These are phyloP conservation scores for Ilex aquifolium DNA, from an alignment of 257 asterid genomes.

Conservation along the genomic window DNA sequence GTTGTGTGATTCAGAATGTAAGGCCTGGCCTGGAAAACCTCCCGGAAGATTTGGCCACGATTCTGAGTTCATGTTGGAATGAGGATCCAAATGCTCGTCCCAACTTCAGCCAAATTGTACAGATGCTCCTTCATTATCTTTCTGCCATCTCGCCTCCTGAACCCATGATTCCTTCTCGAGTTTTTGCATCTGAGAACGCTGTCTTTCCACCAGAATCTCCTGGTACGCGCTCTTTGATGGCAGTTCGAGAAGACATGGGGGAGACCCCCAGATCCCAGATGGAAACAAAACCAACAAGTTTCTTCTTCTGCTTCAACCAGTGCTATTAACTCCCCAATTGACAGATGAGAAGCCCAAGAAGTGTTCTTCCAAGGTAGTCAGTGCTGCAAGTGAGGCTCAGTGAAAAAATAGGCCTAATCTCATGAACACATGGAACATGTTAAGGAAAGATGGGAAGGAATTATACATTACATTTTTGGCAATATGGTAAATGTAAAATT, in stretches of 20 bases:
- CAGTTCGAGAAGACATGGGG: constrained; percentile 48
- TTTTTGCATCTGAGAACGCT: constrained; percentile 53
- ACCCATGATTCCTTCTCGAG: constrained; percentile 47
- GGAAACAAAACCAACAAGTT: constrained; percentile 46
- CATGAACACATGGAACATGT: too few relatives aligned
- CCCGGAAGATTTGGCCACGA: constrained; percentile 61
- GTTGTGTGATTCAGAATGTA: constrained; percentile 47
- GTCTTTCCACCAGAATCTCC: constrained; percentile 90
- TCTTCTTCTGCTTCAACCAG: constrained; percentile 69
- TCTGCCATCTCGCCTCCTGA: constrained; percentile 64
- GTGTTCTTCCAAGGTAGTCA: too few relatives aligned
- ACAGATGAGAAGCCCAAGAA: neutral
- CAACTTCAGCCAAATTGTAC: constrained; percentile 83
- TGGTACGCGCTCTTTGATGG: constrained; percentile 86
- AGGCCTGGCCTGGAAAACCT: constrained; percentile 85
- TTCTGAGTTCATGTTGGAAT: constrained; percentile 91
- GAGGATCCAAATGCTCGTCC: constrained; percentile 85
- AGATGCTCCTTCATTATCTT: constrained; percentile 80
- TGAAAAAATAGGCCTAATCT: too few relatives aligned
- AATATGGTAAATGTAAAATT: too few relatives aligned
- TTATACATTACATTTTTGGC: too few relatives aligned
- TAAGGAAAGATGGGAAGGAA: too few relatives aligned
- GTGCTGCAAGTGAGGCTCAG: too few relatives aligned
- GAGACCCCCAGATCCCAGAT: constrained; percentile 38
- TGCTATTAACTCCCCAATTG: constrained; percentile 20